Base-by-base conservation (phyloP, 2,329 filamentous ascomycete genomes). In the Chaetomium sp. region DNA sequence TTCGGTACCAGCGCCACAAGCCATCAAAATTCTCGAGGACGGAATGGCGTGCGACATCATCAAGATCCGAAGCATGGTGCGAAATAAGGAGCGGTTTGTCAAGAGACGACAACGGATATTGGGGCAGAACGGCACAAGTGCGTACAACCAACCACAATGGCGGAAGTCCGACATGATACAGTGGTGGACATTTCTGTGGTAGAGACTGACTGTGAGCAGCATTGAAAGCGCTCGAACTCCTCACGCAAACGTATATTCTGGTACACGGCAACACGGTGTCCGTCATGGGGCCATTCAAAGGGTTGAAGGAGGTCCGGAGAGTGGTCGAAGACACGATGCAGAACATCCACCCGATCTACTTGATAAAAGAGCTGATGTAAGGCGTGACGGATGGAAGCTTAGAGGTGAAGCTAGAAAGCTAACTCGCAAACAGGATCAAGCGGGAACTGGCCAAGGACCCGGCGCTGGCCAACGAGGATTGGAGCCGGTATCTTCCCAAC, bases 211-310 rank as follows among this genome's bases (percentile, higher is more conserved):
- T 43, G 11, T 32, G 8, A 36, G 47, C 45, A 62, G 59, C 63
- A 47, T 78, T 99, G 52, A 97, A 97, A 70, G 94, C 94, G 1
- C 80, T 99, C 34, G 91, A 97, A 71, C 80, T 97, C 2, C 80
- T 99, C 53, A 99, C 94, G 0, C 79, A 86, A 66, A 95, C 89
- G 55, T 96, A 97, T 71, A 88, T 99, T 52, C 80, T 97, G 43
- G 94, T 99, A 0, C 94, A 99, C 71, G 94, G 94, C 63, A 97
- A 96, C 72, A 97, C 94, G 0, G 94, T 99, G 34, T 85, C 86
- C 0, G 87, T 82, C 5, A 96, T 99, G 88, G 94, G 94, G 0
- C 85, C 86, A 0, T 97, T 87, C 76, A 96, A 95, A 72, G 91
- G 90, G 2, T 73, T 99, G 47, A 97, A 97, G 74, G 92, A 96